Evolutionary conservation across 1,284 basidiomycete species (phyloP).

Genomic region (Melampsora larici-populina): DNA sequence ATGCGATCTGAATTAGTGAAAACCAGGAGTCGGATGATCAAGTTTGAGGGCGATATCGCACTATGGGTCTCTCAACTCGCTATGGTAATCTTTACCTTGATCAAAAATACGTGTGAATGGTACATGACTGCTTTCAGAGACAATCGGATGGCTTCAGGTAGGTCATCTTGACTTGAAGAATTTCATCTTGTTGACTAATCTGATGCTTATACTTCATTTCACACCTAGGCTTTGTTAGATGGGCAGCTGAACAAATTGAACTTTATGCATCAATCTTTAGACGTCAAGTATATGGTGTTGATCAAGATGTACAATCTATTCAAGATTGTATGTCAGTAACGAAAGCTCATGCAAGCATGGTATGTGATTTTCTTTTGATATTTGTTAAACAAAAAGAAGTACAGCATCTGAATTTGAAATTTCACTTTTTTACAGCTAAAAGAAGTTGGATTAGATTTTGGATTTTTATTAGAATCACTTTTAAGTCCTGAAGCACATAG

Average conservation of each 20-base stretch:
- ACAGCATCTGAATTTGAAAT: neutral
- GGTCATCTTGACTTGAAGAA: neutral
- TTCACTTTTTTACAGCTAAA: slow-evolving; percentile 20
- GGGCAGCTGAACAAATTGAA: slow-evolving; percentile 84
- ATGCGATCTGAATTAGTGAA: slow-evolving; percentile 74
- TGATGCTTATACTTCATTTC: neutral
- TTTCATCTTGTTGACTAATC: neutral
- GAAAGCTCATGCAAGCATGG: slow-evolving; percentile 27
- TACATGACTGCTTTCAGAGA: slow-evolving; percentile 93
- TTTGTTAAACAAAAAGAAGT: neutral
- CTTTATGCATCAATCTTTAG: slow-evolving; percentile 79
- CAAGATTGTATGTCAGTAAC: slow-evolving; percentile 18
- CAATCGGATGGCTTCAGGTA: slow-evolving; percentile 86
- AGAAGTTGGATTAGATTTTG: slow-evolving; percentile 41
- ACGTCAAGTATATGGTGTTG: slow-evolving; percentile 74
- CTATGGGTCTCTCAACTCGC: slow-evolving; percentile 73
- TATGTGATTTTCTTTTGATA: neutral
- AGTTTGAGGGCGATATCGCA: slow-evolving; percentile 83
- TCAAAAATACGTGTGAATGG: slow-evolving; percentile 97
- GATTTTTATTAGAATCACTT: slow-evolving; percentile 18
- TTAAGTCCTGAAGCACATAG: neutral
- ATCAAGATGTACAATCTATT: slow-evolving; percentile 24
- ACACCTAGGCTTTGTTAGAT: slow-evolving; percentile 68
- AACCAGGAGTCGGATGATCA: slow-evolving; percentile 74
- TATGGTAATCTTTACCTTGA: slow-evolving; percentile 77